Conservation (phyloP, 148 eudicot genomes). For the Linanthus parryae region DNA sequence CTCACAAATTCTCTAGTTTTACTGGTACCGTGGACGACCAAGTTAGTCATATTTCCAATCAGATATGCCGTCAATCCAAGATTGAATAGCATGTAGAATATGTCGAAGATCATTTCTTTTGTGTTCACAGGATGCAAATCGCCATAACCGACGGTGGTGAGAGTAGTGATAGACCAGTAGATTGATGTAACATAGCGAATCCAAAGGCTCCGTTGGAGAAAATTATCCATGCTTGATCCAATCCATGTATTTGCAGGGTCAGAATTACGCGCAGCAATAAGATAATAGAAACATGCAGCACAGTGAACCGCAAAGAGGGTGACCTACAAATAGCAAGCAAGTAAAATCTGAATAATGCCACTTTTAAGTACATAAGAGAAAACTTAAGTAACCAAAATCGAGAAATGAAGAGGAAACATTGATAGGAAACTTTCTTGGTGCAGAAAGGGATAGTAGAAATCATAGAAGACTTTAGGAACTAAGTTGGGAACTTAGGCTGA, state of each 20-base stretch:
- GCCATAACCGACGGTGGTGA: conserved; percentile 78
- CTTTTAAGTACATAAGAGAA: too few relatives aligned
- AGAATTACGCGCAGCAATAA: conserved; percentile 38
- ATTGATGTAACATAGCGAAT: conserved; percentile 49
- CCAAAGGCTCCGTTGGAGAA: conserved; percentile 24
- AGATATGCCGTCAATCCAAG: conserved; percentile 70
- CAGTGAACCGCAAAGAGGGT: conserved; percentile 68
- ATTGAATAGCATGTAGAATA: conserved; percentile 73
- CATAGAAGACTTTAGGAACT: too few relatives aligned
- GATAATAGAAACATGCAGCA: conserved; percentile 68
- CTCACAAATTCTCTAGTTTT: conserved; percentile 79
- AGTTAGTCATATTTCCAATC: conserved; percentile 95
- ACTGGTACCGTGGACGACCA: conserved; percentile 71
- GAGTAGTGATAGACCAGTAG: conserved; percentile 88
- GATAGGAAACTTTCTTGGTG: not conserved
- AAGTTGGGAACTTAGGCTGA: too few relatives aligned
- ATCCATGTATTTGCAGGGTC: conserved; percentile 61
- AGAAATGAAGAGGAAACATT: not conserved
- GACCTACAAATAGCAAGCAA: conserved; percentile 51
- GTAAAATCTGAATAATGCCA: conserved; percentile 5
- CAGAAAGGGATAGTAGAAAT: too few relatives aligned
- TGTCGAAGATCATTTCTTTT: conserved; percentile 62
- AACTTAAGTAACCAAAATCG: not conserved
- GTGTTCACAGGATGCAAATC: conserved; percentile 72
- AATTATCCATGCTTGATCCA: conserved; percentile 25